Evolutionary conservation across 1,284 basidiomycete genomes (phyloP).

Genomic region (Ustilago vetiveriae): DNA sequence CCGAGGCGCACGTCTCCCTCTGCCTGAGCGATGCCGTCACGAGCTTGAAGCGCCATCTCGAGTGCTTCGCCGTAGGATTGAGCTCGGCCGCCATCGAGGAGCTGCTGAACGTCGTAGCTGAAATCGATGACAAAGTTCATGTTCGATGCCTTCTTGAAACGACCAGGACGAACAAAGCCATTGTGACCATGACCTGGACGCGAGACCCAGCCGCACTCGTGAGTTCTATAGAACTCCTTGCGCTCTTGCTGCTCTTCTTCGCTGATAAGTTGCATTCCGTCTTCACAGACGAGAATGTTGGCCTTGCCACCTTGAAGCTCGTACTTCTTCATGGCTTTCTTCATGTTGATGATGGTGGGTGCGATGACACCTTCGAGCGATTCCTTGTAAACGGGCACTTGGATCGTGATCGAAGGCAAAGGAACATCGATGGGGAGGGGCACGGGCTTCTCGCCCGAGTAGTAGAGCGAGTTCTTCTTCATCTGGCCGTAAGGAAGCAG

Average conservation of each 20-base stretch:
- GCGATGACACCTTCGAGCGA: slow-evolving; percentile 69
- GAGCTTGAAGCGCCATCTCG: slow-evolving; percentile 69
- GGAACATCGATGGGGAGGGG: slow-evolving; percentile 77
- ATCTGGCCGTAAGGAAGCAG: slow-evolving; percentile 76
- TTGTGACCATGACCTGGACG: slow-evolving; percentile 77
- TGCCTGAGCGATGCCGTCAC: slow-evolving; percentile 65
- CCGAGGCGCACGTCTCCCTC: slow-evolving; percentile 46
- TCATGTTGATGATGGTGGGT: slow-evolving; percentile 80
- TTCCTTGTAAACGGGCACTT: slow-evolving; percentile 81
- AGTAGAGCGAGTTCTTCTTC: slow-evolving; percentile 67
- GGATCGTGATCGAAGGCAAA: slow-evolving; percentile 78
- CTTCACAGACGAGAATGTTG: slow-evolving; percentile 79
- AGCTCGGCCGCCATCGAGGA: slow-evolving; percentile 70
- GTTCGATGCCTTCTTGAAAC: slow-evolving; percentile 89
- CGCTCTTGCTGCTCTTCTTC: slow-evolving; percentile 76
- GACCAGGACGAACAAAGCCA: slow-evolving; percentile 81
- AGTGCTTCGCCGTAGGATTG: slow-evolving; percentile 29
- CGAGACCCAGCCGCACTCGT: slow-evolving; percentile 83
- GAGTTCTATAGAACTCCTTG: slow-evolving; percentile 76
- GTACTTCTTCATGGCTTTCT: slow-evolving; percentile 86
- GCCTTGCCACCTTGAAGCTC: slow-evolving; percentile 84
- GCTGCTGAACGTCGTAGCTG: slow-evolving; percentile 79
- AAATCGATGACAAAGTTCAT: slow-evolving; percentile 91
- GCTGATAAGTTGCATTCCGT: slow-evolving; percentile 76
- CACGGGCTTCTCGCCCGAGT: slow-evolving; percentile 68